phyloP scores from a whole-genome alignment of 176 grass and related monocot genomes.

The Aegilops sharonensis region DNA sequence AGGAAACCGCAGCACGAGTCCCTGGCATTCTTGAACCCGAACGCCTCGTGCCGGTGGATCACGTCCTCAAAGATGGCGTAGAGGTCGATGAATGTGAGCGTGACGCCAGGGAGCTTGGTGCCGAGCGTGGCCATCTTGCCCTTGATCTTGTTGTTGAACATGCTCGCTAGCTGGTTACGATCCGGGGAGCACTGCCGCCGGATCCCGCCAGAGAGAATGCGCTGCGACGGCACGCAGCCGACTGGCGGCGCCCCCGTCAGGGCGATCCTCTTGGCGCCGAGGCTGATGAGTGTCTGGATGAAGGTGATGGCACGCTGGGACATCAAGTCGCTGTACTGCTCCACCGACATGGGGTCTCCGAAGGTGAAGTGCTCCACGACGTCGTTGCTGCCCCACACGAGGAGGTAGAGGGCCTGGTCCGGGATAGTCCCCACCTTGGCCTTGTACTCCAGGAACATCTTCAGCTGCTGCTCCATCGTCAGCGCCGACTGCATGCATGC shows the following conservation, averaged over 20 bases:
- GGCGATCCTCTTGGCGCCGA: conserved; percentile 41
- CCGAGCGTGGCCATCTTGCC: conserved; percentile 18
- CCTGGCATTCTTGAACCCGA: conserved; percentile 49
- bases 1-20: conserved; percentile 56
- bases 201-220: conserved; percentile 46
- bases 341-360: conserved; percentile 11
- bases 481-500: conserved; percentile 26
- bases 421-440: conserved; percentile 30
- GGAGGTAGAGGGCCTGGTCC: conserved; percentile 33
- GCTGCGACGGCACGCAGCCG: conserved; percentile 54
- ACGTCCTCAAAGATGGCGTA: conserved; percentile 52
- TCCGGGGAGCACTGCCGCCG: conserved; percentile 37
- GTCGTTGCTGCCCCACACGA: conserved; percentile 60
- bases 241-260: conserved; percentile 46
- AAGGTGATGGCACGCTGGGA: conserved; percentile 19
- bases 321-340: conserved; percentile 45
- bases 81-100: conserved; percentile 43
- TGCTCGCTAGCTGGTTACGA: conserved; percentile 51
- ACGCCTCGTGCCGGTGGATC: conserved; percentile 17
- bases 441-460: conserved; percentile 74
- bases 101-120: conserved; percentile 20
- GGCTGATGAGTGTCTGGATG: conserved; percentile 27
- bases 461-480: conserved; percentile 52
- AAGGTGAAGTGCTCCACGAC: conserved; percentile 48
- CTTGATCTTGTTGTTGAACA: conserved; percentile 47